These are phyloP conservation scores for Erysimum cheiranthoides DNA, from an alignment of 345 rosid species.

Conservation along the genomic window DNA sequence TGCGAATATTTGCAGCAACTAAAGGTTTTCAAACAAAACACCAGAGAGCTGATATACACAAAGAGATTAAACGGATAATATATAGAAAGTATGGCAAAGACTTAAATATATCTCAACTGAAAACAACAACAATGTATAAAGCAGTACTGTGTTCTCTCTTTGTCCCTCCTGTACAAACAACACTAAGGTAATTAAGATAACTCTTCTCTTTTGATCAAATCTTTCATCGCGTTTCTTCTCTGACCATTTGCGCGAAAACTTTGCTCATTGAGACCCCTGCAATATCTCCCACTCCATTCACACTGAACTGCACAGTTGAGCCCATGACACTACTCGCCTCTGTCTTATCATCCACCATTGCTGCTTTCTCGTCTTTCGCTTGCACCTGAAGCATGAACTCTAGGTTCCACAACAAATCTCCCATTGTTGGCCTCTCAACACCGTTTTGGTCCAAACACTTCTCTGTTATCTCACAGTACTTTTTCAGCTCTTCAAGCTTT, in stretches of 20 bases:
- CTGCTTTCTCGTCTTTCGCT: conserved; percentile 48
- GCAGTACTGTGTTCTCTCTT: conserved; percentile 8
- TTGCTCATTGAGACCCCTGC: conserved; percentile 65
- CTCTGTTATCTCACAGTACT: conserved; percentile 61
- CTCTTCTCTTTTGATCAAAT: conserved; percentile 17
- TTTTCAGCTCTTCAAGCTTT: conserved; percentile 56
- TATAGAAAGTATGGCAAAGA: conserved; percentile 15
- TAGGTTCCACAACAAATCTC: conserved; percentile 72
- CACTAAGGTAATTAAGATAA: conserved; percentile 6
- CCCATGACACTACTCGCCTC: conserved; percentile 43
- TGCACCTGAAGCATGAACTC: conserved; percentile 65
- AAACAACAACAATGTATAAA: conserved; percentile 13
- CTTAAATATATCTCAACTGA: neutral
- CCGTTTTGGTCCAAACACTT: conserved; percentile 65
- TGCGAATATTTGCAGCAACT: neutral
- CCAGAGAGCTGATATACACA: neutral
- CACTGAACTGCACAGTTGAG: conserved; percentile 42
- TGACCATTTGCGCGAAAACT: conserved; percentile 70
- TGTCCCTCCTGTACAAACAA: conserved; percentile 34
- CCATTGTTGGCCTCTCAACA: conserved; percentile 64
- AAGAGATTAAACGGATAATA: neutral
- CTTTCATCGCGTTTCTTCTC: conserved; percentile 53
- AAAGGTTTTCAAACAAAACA: neutral
- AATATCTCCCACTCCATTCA: conserved; percentile 49
- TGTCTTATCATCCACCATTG: conserved; percentile 30